phyloP scores from a whole-genome alignment of 352 stramenopile species.

The Globisporangium spinosum region DNA sequence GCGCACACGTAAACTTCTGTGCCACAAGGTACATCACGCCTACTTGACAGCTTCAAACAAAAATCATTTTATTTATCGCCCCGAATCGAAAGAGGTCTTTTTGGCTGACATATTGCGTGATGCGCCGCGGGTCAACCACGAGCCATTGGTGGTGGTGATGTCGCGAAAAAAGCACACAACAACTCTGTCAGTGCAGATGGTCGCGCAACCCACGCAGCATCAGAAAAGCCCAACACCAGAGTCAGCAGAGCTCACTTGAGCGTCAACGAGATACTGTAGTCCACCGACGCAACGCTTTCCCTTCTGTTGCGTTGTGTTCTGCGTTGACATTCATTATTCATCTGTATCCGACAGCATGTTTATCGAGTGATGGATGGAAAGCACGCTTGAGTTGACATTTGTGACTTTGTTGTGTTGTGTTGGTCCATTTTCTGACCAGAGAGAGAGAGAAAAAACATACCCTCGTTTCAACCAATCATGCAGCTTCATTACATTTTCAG shows the following conservation, averaged over 20 bases:
- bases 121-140: background rate
- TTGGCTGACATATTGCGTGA: background rate
- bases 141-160: background rate
- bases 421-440: background rate
- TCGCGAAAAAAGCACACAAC: background rate
- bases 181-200: no score
- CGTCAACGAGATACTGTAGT: no score
- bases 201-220: no score
- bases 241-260: no score
- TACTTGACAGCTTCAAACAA: background rate
- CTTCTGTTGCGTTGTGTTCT: background rate
- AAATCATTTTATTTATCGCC: constrained; percentile 1
- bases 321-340: background rate
- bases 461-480: background rate
- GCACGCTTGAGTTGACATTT: background rate
- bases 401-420: background rate
- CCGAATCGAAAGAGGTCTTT: background rate
- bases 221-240: no score
- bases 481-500: background rate
- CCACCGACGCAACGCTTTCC: no score
- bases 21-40: background rate
- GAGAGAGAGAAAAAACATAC: background rate
- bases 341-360: background rate
- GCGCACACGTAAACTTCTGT: background rate
- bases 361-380: background rate